Base-by-base conservation (phyloP, 495 filamentous ascomycete species). In the Thermochaetoides thermophila region DNA sequence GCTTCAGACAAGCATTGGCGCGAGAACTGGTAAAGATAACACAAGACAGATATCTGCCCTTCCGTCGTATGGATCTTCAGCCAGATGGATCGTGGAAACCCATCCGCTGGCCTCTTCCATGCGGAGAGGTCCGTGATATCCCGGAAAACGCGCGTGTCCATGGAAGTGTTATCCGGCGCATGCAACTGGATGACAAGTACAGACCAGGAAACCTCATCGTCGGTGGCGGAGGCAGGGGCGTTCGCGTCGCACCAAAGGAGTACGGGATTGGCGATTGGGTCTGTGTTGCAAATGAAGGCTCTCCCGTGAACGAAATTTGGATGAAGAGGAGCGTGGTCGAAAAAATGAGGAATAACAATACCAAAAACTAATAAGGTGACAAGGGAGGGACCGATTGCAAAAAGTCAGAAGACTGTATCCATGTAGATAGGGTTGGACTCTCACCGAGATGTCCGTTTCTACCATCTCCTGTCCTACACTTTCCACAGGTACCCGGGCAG, bases 141-240 rank as follows among this genome's bases (percentile, higher is more conserved):
- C 84, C 84, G 0, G 53, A 68, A 7, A 64, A 74, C 35, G 81
- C 72, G 0, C 63, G 73, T 21, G 65, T 89, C 1, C 84, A 92
- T 44, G 66, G 72, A 22, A 78, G 72, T 7, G 84, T 81, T 0
- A 73, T 92, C 24, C 64, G 66, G 13, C 66, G 84, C 1, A 81
- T 89, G 79, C 49, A 76, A 27, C 55, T 62, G 5, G 60, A 85
- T 40, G 45, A 59, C 0, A 56, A 46, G 0, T 92, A 89, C 44
- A 64, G 83, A 0, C 84, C 84, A 1, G 84, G 82, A 0, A 92
- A 92, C 44, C 50, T 89, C 32, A 78, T 91, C 27, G 49, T 84
- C 8, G 82, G 83, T 10, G 83, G 83, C 2, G 84, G 83, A 8
- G 84, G 84, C 1, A 60, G 81, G 14, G 84, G 81, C 0, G 40